These are phyloP conservation scores for Mortierella claussenii DNA, from an alignment of 192 early-diverging fungal genomes.

Conservation along the genomic window DNA sequence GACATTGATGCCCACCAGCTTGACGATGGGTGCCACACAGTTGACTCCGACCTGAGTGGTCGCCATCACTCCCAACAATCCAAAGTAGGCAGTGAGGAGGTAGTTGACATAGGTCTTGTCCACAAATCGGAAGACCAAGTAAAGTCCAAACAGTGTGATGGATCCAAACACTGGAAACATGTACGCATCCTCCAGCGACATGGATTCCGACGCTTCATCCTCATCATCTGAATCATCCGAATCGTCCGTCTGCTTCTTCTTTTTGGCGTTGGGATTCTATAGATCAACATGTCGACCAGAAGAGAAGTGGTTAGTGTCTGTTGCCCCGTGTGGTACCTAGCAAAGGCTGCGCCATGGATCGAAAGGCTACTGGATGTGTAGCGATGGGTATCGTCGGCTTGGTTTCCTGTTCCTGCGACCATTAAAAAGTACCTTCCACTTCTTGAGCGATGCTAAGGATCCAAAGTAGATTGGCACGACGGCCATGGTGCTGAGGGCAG, in stretches of 20 bases:
- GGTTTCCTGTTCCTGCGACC: background rate
- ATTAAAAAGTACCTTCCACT: constrained; percentile 57
- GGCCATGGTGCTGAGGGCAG: constrained; percentile 87
- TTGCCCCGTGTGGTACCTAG: no score
- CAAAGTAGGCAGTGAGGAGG: constrained; percentile 88
- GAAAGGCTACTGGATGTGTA: no score
- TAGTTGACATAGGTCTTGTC: constrained; percentile 87
- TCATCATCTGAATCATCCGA: constrained; percentile 77
- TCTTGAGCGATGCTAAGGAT: constrained; percentile 76
- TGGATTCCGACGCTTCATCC: constrained; percentile 74
- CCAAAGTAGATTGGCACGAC: constrained; percentile 89
- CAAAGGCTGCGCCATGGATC: no score
- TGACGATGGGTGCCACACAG: constrained; percentile 57
- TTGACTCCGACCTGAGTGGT: constrained; percentile 69
- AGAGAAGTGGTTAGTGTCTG: no score
- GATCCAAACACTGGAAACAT: constrained; percentile 95
- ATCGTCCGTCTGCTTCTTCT: constrained; percentile 48
- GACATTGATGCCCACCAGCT: constrained; percentile 61
- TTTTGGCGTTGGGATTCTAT: constrained; percentile 56
- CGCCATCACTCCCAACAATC: constrained; percentile 83
- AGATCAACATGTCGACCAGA: no score
- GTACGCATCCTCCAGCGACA: constrained; percentile 89
- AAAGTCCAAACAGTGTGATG: constrained; percentile 80
- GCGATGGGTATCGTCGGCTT: no score
- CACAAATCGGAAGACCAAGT: constrained; percentile 88